These are phyloP conservation scores for Sarcodon aspratus DNA, from an alignment of 768 basidiomycete genomes.

Conservation along the genomic window DNA sequence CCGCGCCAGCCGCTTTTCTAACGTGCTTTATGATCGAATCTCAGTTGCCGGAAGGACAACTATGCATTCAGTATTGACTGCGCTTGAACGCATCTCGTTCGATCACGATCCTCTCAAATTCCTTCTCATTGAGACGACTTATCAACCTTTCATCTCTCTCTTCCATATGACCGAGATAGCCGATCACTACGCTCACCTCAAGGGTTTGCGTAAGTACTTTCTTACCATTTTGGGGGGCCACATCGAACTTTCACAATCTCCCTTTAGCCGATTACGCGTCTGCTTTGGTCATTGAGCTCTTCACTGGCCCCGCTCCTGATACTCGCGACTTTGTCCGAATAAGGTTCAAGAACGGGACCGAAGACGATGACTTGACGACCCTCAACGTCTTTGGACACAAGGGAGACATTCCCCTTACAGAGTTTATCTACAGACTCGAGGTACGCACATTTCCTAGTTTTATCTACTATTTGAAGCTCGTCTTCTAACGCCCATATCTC, in stretches of 20 bases:
- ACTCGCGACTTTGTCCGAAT: slow-evolving; percentile 74
- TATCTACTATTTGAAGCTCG: background rate
- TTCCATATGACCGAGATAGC: slow-evolving; percentile 65
- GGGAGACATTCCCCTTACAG: slow-evolving; percentile 70
- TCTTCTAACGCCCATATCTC: background rate
- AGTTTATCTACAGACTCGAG: slow-evolving; percentile 78
- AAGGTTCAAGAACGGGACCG: slow-evolving; percentile 78
- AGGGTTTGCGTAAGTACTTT: slow-evolving; percentile 48
- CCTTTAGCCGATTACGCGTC: slow-evolving; percentile 57
- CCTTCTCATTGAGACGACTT: slow-evolving; percentile 68
- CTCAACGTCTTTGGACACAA: slow-evolving; percentile 67
- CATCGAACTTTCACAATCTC: background rate
- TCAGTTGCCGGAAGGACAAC: slow-evolving; percentile 77
- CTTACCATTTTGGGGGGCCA: background rate
- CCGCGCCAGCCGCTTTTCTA: background rate
- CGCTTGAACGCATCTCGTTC: slow-evolving; percentile 71
- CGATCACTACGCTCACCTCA: slow-evolving; percentile 44
- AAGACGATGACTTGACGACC: slow-evolving; percentile 41
- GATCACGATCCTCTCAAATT: slow-evolving; percentile 73
- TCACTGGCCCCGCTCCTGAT: slow-evolving; percentile 63
- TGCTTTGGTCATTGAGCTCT: slow-evolving; percentile 70
- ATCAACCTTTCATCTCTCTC: slow-evolving; percentile 86
- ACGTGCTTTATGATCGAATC: background rate
- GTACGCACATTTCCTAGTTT: slow-evolving; percentile 23
- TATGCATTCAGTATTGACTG: slow-evolving; percentile 55